Percentiles rank a stretch among this genome's conserved stretches.
These are phyloP conservation scores for Trypanosoma lewisi DNA, from an alignment of 208 protist species.

Conservation along the genomic window DNA sequence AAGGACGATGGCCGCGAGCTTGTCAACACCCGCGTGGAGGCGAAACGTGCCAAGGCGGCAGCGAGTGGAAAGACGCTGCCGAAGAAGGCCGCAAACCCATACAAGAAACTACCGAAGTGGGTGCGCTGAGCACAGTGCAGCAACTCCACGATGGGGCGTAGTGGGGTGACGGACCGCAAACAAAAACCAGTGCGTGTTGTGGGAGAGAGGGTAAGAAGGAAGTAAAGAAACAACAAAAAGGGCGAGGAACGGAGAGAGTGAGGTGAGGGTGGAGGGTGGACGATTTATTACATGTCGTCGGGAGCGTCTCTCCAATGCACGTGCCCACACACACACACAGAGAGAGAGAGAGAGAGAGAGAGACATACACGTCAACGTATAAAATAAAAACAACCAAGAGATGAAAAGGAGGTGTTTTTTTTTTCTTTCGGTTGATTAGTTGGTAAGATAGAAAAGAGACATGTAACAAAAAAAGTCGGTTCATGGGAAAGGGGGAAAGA, in stretches of 20 bases:
- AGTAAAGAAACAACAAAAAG: conserved; percentile 12
- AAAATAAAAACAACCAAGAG: too few relatives aligned
- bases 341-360: too few relatives aligned
- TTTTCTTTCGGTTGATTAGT: too few relatives aligned
- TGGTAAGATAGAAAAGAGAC: too few relatives aligned
- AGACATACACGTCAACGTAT: too few relatives aligned
- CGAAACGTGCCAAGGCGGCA: conserved; percentile 36
- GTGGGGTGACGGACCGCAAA: neutral
- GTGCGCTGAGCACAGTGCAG: conserved; percentile 45
- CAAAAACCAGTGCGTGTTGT: neutral
- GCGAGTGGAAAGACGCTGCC: conserved; percentile 52
- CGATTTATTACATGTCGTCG: neutral
- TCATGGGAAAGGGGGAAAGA: neutral
- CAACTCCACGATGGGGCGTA: neutral
- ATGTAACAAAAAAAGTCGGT: too few relatives aligned
- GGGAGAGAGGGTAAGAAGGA: neutral
- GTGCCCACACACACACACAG: too few relatives aligned
- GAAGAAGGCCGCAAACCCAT: conserved; percentile 75
- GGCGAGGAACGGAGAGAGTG: neutral
- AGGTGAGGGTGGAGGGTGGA: neutral
- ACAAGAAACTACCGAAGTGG: conserved; percentile 88
- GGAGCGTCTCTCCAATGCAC: neutral
- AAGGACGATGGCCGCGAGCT: conserved; percentile 55
- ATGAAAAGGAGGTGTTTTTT: too few relatives aligned
- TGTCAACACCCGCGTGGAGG: conserved; percentile 60